Conservation (phyloP, 495 filamentous ascomycete genomes). For the Patellaria atrata region DNA sequence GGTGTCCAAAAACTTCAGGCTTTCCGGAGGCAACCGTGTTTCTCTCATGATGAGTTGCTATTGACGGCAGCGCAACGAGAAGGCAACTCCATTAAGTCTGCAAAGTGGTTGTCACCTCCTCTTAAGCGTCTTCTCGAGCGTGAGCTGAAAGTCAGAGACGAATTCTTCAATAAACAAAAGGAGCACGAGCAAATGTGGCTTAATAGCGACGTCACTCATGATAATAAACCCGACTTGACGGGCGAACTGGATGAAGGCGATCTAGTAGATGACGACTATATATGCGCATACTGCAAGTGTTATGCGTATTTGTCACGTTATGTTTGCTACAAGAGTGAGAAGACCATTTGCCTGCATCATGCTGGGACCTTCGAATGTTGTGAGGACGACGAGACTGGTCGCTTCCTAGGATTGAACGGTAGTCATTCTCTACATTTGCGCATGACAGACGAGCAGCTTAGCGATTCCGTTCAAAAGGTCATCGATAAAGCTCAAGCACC, state of each 20-base stretch:
- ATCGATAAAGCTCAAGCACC: slow-evolving; percentile 75
- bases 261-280: slow-evolving; percentile 61
- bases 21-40: slow-evolving; percentile 86
- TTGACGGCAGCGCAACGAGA: slow-evolving; percentile 71
- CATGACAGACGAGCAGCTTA: slow-evolving; percentile 55
- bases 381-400: slow-evolving; percentile 37
- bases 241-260: slow-evolving; percentile 17
- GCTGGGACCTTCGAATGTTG: slow-evolving; percentile 70
- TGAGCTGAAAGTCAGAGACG: slow-evolving; percentile 51
- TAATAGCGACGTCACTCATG: too few species aligned
- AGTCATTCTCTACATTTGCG: slow-evolving; percentile 61
- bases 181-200: slow-evolving; percentile 35
- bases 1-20: slow-evolving; percentile 76
- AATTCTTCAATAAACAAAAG: slow-evolving; percentile 51
- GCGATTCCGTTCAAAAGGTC: slow-evolving; percentile 54
- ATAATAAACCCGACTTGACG: slow-evolving; percentile 31
- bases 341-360: slow-evolving; percentile 65
- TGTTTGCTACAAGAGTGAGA: slow-evolving; percentile 61
- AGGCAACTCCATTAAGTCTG: slow-evolving; percentile 67
- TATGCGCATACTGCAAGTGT: slow-evolving; percentile 82
- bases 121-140: slow-evolving; percentile 59
- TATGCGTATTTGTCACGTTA: slow-evolving; percentile 88
- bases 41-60: slow-evolving; percentile 93
- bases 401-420: slow-evolving; percentile 26
- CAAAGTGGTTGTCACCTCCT: slow-evolving; percentile 87